These are phyloP conservation scores for Hippophae gyantsensis DNA, from an alignment of 306 rosid species.

Conservation along the genomic window DNA sequence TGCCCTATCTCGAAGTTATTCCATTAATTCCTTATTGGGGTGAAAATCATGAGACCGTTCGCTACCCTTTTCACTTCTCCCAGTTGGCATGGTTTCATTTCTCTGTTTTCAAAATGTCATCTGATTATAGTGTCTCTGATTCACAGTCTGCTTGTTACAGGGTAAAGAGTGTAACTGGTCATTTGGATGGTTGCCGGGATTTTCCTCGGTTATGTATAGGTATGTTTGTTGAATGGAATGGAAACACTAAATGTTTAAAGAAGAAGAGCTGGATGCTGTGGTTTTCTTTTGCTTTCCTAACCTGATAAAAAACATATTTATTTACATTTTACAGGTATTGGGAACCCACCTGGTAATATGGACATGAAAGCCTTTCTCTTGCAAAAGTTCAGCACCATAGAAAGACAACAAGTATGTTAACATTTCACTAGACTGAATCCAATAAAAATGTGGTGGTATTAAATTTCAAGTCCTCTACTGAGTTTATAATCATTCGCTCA, in stretches of 20 bases:
- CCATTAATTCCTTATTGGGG: no score
- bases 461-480: no score
- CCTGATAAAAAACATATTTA: not conserved
- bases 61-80: no score
- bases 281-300: not conserved
- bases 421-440: not conserved
- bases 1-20: no score
- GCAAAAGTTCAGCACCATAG: conserved; percentile 62
- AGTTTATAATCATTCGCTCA: no score
- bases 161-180: conserved; percentile 71
- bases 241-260: not conserved
- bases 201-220: conserved; percentile 89
- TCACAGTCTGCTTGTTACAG: conserved; percentile 33
- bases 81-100: no score
- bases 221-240: conserved; percentile 22
- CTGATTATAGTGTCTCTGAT: no score
- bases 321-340: conserved; percentile 47
- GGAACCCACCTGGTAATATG: conserved; percentile 84
- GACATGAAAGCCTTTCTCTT: conserved; percentile 78
- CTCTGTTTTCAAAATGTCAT: no score
- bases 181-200: conserved; percentile 66
- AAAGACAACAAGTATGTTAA: conserved; percentile 53
- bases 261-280: conserved; percentile 4
- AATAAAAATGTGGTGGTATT: no score
- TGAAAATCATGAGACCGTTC: no score